Percentiles rank a stretch among this genome's conserved stretches.
phyloP scores from a whole-genome alignment of 345 rosid species.

The Arabidopsis suecica region DNA sequence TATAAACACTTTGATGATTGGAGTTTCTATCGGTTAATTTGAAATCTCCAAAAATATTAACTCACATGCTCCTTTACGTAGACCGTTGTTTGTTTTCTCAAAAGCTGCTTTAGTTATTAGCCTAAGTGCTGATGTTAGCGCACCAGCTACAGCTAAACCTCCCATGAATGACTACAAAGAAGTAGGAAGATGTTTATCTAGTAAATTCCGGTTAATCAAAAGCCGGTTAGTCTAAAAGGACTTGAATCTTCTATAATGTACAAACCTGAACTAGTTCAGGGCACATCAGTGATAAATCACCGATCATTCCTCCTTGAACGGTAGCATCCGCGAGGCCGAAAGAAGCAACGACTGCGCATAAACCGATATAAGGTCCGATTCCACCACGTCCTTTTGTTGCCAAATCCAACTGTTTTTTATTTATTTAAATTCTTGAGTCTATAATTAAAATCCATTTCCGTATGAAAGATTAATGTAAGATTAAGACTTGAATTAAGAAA shows the following conservation, averaged over 20 bases:
- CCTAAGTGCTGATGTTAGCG: slow-evolving; percentile 79
- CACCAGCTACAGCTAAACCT: slow-evolving; percentile 90
- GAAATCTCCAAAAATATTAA: background rate
- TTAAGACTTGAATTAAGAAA: background rate
- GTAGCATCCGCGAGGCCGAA: slow-evolving; percentile 94
- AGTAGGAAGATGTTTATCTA: background rate
- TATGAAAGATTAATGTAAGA: background rate
- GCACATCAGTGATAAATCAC: slow-evolving; percentile 84
- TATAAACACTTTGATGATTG: background rate
- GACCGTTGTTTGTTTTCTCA: slow-evolving; percentile 65
- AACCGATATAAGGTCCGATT: slow-evolving; percentile 66
- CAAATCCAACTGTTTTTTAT: slow-evolving; percentile 64
- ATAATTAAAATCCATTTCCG: background rate
- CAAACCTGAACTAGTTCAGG: slow-evolving; percentile 86
- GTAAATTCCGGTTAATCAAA: background rate
- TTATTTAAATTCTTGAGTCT: background rate
- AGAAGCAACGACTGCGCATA: slow-evolving; percentile 65
- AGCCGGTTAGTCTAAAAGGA: background rate
- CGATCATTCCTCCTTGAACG: slow-evolving; percentile 94
- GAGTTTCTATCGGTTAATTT: background rate
- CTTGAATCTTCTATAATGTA: background rate
- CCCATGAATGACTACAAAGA: slow-evolving; percentile 74
- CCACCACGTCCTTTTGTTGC: slow-evolving; percentile 85
- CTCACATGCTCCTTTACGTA: slow-evolving; percentile 83
- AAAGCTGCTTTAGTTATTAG: slow-evolving; percentile 78